Evolutionary conservation across 2,329 filamentous ascomycete species (phyloP).

Genomic region (Fusarium tupiense): DNA sequence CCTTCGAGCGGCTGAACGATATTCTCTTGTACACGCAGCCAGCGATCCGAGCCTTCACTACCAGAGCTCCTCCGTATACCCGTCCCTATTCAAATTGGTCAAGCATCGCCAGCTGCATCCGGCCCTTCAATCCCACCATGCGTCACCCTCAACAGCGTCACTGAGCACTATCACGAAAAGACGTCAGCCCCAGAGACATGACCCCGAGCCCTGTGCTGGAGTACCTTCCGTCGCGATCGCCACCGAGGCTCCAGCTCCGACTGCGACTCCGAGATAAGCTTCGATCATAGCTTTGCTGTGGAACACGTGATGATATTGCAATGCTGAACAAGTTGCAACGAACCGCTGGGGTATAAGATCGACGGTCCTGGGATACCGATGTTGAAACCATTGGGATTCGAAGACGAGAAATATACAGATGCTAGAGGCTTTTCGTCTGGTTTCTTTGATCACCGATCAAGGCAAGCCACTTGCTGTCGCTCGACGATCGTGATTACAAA

Average conservation of each 20-base stretch:
- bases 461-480: not conserved
- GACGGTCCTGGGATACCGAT: not conserved
- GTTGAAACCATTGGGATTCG: not conserved
- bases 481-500: not conserved
- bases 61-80: not conserved
- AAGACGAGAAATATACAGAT: not conserved
- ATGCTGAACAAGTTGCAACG: not conserved
- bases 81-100: accelerated
- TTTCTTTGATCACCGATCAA: not conserved
- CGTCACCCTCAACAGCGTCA: accelerated
- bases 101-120: not conserved
- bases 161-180: not conserved
- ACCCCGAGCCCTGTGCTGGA: not conserved
- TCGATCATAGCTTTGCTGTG: not conserved
- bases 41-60: not conserved
- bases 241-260: not conserved
- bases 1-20: not conserved
- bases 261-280: accelerated
- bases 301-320: not conserved
- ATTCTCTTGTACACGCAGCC: accelerated
- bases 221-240: accelerated
- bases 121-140: accelerated
- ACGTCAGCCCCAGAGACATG: accelerated
- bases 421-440: not conserved
- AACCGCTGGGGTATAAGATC: not conserved